Evolutionary conservation across 192 early-diverging fungal genomes (phyloP), one percentile per base, ranked within the genome.

Genomic region (Coemansia sp.): DNA sequence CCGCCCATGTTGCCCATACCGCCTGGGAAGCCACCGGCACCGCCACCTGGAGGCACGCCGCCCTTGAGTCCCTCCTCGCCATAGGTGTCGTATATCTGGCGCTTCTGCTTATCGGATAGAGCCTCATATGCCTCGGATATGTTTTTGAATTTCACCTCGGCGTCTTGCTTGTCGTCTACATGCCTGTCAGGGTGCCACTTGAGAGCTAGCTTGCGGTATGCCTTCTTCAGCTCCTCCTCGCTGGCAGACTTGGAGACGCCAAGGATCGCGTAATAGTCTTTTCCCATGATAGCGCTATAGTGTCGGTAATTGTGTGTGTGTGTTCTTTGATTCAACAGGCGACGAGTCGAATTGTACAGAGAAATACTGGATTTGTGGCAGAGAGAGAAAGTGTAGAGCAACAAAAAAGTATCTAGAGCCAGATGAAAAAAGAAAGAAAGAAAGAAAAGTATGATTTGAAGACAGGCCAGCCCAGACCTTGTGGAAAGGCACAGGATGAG

Each of bases 61-160:
- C 84, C 88, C 66, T 84, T 81, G 34, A 92, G 80, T 61, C 95
- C 95, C 67, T 96, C 95, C 77, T 97, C 95, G 59, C 96, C 95
- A 73, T 86, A 98, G 72, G 91, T 89, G 74, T 99, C 98, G 81
- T 99, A 99, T 64, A 94, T 86, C 61, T 89, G 83, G 60, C 95
- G 88, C 84, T 96, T 97, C 33, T 98, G 84, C 57, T 87, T 48
- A 79, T 99, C 97, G 14, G 94, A 95, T 31, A 99, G 90, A 60
- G 94, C 89, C 74, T 98, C 97, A 74, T 96, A 99, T 10, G 98
- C 97, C 77, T 98, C 95, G 48, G 93, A 95, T 68, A 99, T 95
- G 64, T 99, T 97, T 84, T 98, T 97, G 87, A 99, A 99, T 73
- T 92, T 86, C 13, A 64, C 64, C 9, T 77, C 81, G 9, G 85